Conservation (phyloP, 768 basidiomycete species). For the Serendipita indica region DNA sequence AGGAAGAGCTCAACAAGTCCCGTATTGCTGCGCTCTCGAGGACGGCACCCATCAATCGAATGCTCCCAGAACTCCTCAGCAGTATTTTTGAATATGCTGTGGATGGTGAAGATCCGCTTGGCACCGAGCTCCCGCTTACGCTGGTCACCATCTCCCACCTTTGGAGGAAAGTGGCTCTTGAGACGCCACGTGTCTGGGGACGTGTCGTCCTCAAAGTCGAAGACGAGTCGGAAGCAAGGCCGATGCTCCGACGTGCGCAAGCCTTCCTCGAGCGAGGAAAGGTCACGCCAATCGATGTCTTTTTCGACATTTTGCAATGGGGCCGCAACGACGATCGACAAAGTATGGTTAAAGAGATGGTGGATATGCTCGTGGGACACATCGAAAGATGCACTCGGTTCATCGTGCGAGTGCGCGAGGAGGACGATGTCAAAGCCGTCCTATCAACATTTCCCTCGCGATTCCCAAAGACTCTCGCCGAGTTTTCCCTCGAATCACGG, state of each 20-base stretch:
- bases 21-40: not conserved
- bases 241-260: not conserved
- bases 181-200: not conserved
- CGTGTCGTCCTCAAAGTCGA: not conserved
- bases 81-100: conserved; percentile 7
- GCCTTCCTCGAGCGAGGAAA: not conserved
- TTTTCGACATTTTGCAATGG: conserved; percentile 2
- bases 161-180: not conserved
- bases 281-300: not conserved
- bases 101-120: not conserved
- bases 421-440: not conserved
- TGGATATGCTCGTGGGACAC: not conserved
- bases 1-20: not conserved
- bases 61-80: conserved; percentile 7
- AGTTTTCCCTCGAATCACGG: conserved; percentile 3
- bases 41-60: conserved; percentile 8
- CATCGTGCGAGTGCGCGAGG: not conserved
- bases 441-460: not conserved
- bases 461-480: not conserved
- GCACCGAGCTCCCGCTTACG: not conserved
- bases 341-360: not conserved
- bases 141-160: not conserved
- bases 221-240: not conserved
- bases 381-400: not conserved
- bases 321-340: not conserved